phyloP scores from a whole-genome alignment of 805 yeast genomes.

The Cyberlindnera maritima region DNA sequence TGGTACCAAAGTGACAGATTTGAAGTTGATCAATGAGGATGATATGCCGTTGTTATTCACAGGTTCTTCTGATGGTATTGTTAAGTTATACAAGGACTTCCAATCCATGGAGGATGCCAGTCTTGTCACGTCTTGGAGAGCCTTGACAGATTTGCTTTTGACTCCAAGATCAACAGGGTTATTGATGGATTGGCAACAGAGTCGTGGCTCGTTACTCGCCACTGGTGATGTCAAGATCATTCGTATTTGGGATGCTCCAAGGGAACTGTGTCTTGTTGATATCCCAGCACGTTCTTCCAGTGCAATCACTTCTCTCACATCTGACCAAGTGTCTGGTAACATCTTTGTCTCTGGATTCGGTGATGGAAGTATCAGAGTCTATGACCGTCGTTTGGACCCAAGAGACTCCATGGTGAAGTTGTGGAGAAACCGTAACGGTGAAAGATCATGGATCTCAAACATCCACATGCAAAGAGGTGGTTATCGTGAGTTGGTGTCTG shows the following conservation, averaged over 20 bases:
- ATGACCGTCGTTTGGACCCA: conserved; percentile 83
- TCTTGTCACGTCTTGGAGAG: conserved; percentile 87
- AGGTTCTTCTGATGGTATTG: conserved; percentile 94
- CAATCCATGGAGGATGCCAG: conserved; percentile 54
- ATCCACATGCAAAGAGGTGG: conserved; percentile 98
- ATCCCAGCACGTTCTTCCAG: conserved; percentile 90
- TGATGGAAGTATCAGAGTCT: conserved; percentile 85
- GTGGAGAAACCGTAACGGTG: conserved; percentile 54
- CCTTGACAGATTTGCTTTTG: conserved; percentile 77
- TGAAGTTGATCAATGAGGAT: conserved; percentile 87
- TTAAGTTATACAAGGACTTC: conserved; percentile 78
- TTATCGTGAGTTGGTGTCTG: conserved; percentile 81
- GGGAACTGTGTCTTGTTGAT: conserved; percentile 82
- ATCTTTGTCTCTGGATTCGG: conserved; percentile 88
- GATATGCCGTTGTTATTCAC: conserved; percentile 81
- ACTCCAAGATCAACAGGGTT: conserved; percentile 82
- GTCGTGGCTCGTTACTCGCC: conserved; percentile 83
- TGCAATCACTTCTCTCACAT: conserved; percentile 83
- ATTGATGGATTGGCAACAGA: conserved; percentile 95
- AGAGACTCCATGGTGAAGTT: conserved; percentile 81
- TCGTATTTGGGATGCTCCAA: conserved; percentile 94
- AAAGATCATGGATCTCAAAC: conserved; percentile 60
- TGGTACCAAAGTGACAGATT: conserved; percentile 85
- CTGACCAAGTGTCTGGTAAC: conserved; percentile 95
- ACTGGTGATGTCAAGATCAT: conserved; percentile 95